Evolutionary conservation across 768 basidiomycete genomes (phyloP).

Genomic region (Pholiota molesta): DNA sequence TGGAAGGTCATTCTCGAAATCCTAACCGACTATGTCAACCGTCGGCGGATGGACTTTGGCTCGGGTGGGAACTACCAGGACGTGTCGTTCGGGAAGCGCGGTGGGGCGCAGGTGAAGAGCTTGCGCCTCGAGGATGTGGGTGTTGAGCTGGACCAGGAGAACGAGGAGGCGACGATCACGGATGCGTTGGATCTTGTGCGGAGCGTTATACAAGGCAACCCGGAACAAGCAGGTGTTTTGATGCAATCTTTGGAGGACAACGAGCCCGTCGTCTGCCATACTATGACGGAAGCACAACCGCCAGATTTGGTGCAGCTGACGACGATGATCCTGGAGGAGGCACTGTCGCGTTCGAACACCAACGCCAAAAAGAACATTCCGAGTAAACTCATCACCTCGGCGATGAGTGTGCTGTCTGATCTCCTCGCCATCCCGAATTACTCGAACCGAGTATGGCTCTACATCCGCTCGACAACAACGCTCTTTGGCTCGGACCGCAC

Average conservation of each 20-base stretch:
- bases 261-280: slow-evolving; percentile 53
- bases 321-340: slow-evolving; percentile 80
- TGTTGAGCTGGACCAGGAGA: slow-evolving; percentile 63
- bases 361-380: slow-evolving; percentile 45
- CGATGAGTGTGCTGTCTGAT: slow-evolving; percentile 80
- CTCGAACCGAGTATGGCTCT: slow-evolving; percentile 88
- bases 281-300: slow-evolving; percentile 53
- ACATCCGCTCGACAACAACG: slow-evolving; percentile 75
- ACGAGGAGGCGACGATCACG: slow-evolving; percentile 67
- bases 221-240: slow-evolving; percentile 62
- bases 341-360: slow-evolving; percentile 58
- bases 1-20: slow-evolving; percentile 89
- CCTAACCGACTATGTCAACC: slow-evolving; percentile 73
- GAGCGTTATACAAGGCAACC: slow-evolving; percentile 73
- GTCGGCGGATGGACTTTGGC: slow-evolving; percentile 47
- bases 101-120: slow-evolving; percentile 38
- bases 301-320: slow-evolving; percentile 81
- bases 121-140: slow-evolving; percentile 71
- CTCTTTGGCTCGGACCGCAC: slow-evolving; percentile 71
- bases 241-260: slow-evolving; percentile 69
- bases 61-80: slow-evolving; percentile 49
- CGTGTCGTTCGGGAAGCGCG: slow-evolving; percentile 54
- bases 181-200: slow-evolving; percentile 81
- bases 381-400: slow-evolving; percentile 72
- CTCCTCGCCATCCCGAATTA: slow-evolving; percentile 74